Conservation (phyloP, 2,329 filamentous ascomycete species). For the Byssochlamys sp. region DNA sequence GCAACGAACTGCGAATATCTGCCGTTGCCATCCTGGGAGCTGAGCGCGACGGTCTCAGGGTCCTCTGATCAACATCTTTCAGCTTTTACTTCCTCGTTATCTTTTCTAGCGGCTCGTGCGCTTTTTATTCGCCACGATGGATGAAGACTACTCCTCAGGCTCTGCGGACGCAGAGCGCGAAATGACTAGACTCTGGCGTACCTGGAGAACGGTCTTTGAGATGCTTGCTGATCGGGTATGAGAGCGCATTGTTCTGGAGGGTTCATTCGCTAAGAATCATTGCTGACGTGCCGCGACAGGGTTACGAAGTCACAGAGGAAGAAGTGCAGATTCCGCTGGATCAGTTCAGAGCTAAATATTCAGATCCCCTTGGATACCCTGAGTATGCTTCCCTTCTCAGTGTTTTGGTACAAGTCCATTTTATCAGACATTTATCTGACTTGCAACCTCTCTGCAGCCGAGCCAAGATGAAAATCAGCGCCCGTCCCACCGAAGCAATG, state of each 20-base stretch:
- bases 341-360: conserved; percentile 66
- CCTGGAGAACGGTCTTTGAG: conserved; percentile 85
- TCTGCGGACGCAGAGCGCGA: conserved; percentile 32
- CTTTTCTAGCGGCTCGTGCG: conserved; percentile 5
- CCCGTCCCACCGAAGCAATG: conserved; percentile 75
- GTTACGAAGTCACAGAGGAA: conserved; percentile 82
- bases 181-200: conserved; percentile 72
- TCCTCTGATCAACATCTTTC: conserved; percentile 3
- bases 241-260: background rate
- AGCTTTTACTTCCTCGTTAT: conserved; percentile 4
- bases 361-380: conserved; percentile 61
- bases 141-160: conserved; percentile 27
- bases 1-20: background rate
- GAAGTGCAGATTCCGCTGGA: conserved; percentile 79
- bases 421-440: background rate
- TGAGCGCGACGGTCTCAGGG: background rate
- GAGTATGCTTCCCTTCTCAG: conserved; percentile 49
- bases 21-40: background rate
- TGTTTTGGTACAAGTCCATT: conserved; percentile 6
- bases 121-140: conserved; percentile 20
- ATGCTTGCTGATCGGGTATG: conserved; percentile 85
- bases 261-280: background rate
- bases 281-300: conserved; percentile 44
- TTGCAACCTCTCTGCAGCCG: conserved; percentile 48
- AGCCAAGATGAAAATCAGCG: conserved; percentile 75